Percentiles rank a stretch among this genome's conserved stretches.
These are phyloP conservation scores for Citrus reticulata DNA, from an alignment of 345 rosid genomes.

Conservation along the genomic window DNA sequence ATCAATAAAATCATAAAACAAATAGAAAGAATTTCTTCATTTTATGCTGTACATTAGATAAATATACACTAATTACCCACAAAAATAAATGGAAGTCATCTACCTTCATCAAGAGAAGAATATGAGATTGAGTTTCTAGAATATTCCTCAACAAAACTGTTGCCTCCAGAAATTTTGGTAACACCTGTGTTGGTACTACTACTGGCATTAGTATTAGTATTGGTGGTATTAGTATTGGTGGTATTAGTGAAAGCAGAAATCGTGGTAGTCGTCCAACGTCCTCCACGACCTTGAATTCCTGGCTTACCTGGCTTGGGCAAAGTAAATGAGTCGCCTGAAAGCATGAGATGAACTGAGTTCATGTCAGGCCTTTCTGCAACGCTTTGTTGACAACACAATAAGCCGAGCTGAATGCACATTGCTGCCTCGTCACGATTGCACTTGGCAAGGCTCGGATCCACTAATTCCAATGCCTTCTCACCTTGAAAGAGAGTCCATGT, in stretches of 20 bases:
- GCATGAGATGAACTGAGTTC: constrained; percentile 76
- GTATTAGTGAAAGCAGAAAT: constrained; percentile 34
- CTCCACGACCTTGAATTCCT: constrained; percentile 61
- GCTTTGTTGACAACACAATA: constrained; percentile 77
- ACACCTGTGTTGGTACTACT: constrained; percentile 33
- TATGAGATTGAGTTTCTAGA: constrained; percentile 78
- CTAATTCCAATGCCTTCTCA: constrained; percentile 53
- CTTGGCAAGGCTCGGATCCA: constrained; percentile 56
- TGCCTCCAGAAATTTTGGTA: constrained; percentile 38
- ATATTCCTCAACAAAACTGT: constrained; percentile 58
- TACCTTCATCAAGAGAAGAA: constrained; percentile 83
- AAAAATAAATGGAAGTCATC: constrained; percentile 30
- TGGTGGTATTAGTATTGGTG: constrained; percentile 32
- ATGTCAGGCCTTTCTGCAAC: constrained; percentile 68
- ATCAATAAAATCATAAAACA: neutral
- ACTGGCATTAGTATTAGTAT: constrained; percentile 27
- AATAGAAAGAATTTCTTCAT: neutral
- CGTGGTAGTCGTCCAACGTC: constrained; percentile 40
- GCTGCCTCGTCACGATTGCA: constrained; percentile 70
- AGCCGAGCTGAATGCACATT: constrained; percentile 72
- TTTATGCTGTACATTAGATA: constrained; percentile 5
- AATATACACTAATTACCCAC: neutral
- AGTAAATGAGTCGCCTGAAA: constrained; percentile 78
- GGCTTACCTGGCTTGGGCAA: constrained; percentile 81
- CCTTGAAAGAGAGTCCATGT: constrained; percentile 62